Evolutionary conservation across 176 grass and related monocot species (phyloP), one percentile per base, ranked within the genome.

Genomic region (Oropetium thomaeum): DNA sequence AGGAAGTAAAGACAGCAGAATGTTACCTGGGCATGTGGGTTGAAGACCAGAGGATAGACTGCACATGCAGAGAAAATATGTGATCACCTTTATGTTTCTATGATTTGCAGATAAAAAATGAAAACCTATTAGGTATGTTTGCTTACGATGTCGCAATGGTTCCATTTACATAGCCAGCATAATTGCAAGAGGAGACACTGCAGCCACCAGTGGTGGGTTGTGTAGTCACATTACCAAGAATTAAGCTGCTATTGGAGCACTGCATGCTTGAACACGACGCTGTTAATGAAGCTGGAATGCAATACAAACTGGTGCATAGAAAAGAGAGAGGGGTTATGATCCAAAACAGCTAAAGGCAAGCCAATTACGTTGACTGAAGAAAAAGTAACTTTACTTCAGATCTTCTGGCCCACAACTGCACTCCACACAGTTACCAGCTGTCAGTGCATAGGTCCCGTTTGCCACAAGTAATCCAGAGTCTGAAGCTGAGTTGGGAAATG

Each of bases 321-420:
- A 33, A 79, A 73, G 43, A 28, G 0, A 32, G 4, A n/a, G 38
- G 65, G 7, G 19, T 83, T 70, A 88, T 54, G 34, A 23, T 69
- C 62, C 29, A 28, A 69, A 78, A 68, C 26, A 68, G 12, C 9
- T 68, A 42, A 16, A 55, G 49, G 53, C 19, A 70, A 69, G 27
- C 62, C 61, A 25, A 58, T 47, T 64, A 54, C 29, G 70, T 57
- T 55, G 30, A 88, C 45, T 70, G 75, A 47, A 60, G 4, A 34
- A 20, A 67, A 9, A 55, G 30, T 66, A 67, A 62, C 43, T 27
- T 89, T 87, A 99, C 96, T 92, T 88, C 69, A 92, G 96, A 88
- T 88, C 66, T 27, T 79, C 91, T 81, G 96, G 96, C 2, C 91
- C 96, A 62, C 96, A 99, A 52, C 96, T 95, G 79, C 91, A 99